Conservation (phyloP, 495 filamentous ascomycete genomes). For the Aspergillus nidulans region DNA sequence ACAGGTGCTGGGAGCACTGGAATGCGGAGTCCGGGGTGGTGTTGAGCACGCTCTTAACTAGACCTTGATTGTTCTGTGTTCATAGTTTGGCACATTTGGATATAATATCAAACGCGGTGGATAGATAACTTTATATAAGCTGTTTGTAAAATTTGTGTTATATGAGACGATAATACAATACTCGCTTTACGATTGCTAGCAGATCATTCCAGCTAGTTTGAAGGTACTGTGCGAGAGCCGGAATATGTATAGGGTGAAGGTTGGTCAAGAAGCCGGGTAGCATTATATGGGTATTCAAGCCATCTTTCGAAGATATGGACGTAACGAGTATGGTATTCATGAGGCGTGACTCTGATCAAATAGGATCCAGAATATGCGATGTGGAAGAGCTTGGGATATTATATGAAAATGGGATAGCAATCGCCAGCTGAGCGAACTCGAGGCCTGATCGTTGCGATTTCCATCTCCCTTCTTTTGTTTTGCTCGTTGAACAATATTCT, state of each 20-base stretch:
- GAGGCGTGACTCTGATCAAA: slow-evolving; percentile 41
- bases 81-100: no score
- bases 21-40: slow-evolving; percentile 10
- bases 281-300: not conserved
- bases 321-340: slow-evolving; percentile 40
- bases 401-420: slow-evolving; percentile 6
- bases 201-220: no score
- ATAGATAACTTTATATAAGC: no score
- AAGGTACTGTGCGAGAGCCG: no score
- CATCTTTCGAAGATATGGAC: slow-evolving; percentile 12
- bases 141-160: no score
- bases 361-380: slow-evolving; percentile 32
- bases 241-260: no score
- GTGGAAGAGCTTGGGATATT: slow-evolving; percentile 15
- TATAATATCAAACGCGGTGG: no score
- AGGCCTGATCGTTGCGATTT: slow-evolving; percentile 11
- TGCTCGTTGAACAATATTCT: slow-evolving; percentile 30
- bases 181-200: no score
- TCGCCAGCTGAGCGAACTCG: slow-evolving; percentile 1
- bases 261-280: not conserved
- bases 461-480: slow-evolving; percentile 27
- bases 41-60: no score
- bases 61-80: no score
- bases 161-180: no score
- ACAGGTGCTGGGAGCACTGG: not conserved